Percentiles rank a stretch among this genome's conserved stretches.
Conservation (phyloP, 2,329 filamentous ascomycete species). For the Aspergillaceae sp. region DNA sequence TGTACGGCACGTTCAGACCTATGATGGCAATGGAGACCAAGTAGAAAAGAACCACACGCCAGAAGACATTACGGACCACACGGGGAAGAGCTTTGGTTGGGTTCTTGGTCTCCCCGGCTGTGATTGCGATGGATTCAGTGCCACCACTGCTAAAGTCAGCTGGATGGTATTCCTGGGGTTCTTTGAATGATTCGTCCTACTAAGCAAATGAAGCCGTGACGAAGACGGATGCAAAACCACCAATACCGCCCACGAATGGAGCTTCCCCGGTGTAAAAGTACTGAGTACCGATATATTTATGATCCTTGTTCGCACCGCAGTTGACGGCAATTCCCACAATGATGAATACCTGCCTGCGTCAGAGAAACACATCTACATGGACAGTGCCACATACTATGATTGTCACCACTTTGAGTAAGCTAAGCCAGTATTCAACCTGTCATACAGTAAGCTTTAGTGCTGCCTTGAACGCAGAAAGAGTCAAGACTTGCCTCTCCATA, state of each 20-base stretch:
- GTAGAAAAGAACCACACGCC: constrained; percentile 52
- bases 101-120: constrained; percentile 57
- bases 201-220: constrained; percentile 55
- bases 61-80: constrained; percentile 59
- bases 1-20: constrained; percentile 53
- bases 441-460: not conserved
- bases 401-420: constrained; percentile 34
- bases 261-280: constrained; percentile 53
- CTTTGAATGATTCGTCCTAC: constrained; percentile 17
- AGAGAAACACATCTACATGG: constrained; percentile 10
- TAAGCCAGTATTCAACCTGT: constrained; percentile 35
- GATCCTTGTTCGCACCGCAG: constrained; percentile 46
- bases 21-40: constrained; percentile 46
- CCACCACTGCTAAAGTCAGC: constrained; percentile 38
- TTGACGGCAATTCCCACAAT: constrained; percentile 55
- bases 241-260: constrained; percentile 57
- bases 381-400: constrained; percentile 26
- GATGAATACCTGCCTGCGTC: constrained; percentile 50
- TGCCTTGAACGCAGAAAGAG: constrained; percentile 1
- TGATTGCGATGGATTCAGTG: constrained; percentile 58
- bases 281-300: constrained; percentile 50
- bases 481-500: constrained; percentile 43
- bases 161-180: not conserved
- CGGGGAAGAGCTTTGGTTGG: constrained; percentile 53
- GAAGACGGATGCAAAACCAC: constrained; percentile 57